A percentile compares a stretch with the other conserved stretches of the same genome.
These are phyloP conservation scores for Myriosclerotinia curreyana DNA, from an alignment of 2,329 filamentous ascomycete genomes.

Conservation along the genomic window DNA sequence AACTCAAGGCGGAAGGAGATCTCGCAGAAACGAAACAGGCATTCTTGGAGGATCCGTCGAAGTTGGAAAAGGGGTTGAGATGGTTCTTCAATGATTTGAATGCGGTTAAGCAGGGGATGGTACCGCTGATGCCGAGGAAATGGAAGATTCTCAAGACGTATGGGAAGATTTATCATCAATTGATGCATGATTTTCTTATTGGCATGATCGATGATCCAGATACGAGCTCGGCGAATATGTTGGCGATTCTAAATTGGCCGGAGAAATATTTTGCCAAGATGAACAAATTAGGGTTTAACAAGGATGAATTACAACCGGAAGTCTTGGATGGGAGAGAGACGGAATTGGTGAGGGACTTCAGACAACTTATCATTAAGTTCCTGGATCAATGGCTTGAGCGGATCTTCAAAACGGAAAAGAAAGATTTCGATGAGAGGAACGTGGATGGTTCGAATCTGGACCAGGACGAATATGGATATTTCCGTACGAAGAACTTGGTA, in stretches of 20 bases:
- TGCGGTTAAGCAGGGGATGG: constrained; percentile 90
- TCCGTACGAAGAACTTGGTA: constrained; percentile 85
- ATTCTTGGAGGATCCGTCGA: constrained; percentile 79
- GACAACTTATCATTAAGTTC: constrained; percentile 89
- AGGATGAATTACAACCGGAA: constrained; percentile 76
- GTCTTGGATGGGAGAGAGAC: constrained; percentile 86
- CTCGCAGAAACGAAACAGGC: constrained; percentile 60
- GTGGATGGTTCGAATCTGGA: constrained; percentile 74
- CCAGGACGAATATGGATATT: constrained; percentile 82
- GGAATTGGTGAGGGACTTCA: constrained; percentile 90
- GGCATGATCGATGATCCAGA: constrained; percentile 79
- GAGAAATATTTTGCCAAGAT: constrained; percentile 97
- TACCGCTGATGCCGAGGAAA: constrained; percentile 85
- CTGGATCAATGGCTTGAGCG: constrained; percentile 97
- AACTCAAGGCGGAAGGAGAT: constrained; percentile 58
- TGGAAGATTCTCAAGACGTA: constrained; percentile 96
- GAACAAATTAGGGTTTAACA: constrained; percentile 77
- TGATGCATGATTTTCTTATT: constrained; percentile 94
- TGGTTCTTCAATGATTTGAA: constrained; percentile 99
- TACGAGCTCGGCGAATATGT: constrained; percentile 79
- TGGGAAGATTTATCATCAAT: constrained; percentile 81
- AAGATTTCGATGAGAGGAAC: constrained; percentile 74
- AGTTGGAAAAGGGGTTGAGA: constrained; percentile 80
- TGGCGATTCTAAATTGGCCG: constrained; percentile 91
- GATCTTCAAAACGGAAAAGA: constrained; percentile 78